Percentiles rank a stretch among this genome's conserved stretches.
phyloP scores from a whole-genome alignment of 768 basidiomycete species.

The Agrocybe praecox region DNA sequence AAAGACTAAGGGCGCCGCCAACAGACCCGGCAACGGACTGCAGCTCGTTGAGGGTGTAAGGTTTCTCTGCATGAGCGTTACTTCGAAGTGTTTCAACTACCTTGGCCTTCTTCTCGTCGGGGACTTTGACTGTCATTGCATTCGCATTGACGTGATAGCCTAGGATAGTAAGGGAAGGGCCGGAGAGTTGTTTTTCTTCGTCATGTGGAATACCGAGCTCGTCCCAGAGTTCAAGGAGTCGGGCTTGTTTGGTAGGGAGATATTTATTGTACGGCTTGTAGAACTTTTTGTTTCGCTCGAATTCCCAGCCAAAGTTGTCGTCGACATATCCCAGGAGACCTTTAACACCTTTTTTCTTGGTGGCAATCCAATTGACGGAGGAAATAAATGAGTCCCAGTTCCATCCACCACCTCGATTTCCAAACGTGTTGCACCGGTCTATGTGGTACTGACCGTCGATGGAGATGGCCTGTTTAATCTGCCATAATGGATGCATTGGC shows the following conservation, averaged over 20 bases:
- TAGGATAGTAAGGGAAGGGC: conserved; percentile 32
- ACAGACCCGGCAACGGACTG: too few relatives aligned
- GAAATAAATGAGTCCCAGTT: conserved; percentile 7
- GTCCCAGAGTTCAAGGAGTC: conserved; percentile 41
- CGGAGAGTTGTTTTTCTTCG: conserved; percentile 39
- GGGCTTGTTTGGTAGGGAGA: conserved; percentile 32
- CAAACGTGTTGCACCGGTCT: conserved; percentile 28
- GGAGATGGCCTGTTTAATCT: conserved; percentile 35
- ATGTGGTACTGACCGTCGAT: conserved; percentile 22
- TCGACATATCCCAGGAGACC: conserved; percentile 7
- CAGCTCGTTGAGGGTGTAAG: too few relatives aligned
- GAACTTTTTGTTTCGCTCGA: neutral
- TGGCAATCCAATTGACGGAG: conserved; percentile 12
- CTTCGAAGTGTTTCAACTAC: too few relatives aligned
- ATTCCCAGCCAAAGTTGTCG: conserved; percentile 24
- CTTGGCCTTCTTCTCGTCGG: conserved; percentile 7
- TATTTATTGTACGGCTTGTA: conserved; percentile 29
- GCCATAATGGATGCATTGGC: conserved; percentile 39
- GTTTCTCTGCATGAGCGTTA: too few relatives aligned
- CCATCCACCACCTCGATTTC: conserved; percentile 1
- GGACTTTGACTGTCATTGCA: conserved; percentile 24
- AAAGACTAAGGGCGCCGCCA: too few relatives aligned
- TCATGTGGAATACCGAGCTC: conserved; percentile 39
- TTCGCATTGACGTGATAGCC: conserved; percentile 39
- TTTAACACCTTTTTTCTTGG: neutral